A percentile compares a stretch with the other conserved stretches of the same genome.
Evolutionary conservation across 2,329 filamentous ascomycete genomes (phyloP).

Genomic region (Scedosporium boydii): DNA sequence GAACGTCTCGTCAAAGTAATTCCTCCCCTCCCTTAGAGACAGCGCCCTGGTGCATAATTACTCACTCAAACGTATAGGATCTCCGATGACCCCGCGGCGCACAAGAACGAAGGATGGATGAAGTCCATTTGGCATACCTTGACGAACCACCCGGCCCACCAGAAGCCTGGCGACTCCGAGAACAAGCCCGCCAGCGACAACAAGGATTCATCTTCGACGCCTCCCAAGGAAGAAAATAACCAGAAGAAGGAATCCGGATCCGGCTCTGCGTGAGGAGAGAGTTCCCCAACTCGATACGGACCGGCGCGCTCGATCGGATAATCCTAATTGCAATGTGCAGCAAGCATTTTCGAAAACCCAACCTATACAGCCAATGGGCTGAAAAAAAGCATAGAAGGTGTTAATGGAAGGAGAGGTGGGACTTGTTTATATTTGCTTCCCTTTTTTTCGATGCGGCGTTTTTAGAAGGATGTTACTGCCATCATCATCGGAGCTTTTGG

Average conservation of each 20-base stretch:
- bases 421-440: neutral
- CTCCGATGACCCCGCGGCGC: constrained; percentile 31
- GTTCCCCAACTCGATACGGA: neutral
- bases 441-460: constrained; percentile 2
- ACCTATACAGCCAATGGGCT: neutral
- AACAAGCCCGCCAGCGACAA: constrained; percentile 13
- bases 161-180: constrained; percentile 22
- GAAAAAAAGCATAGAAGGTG: constrained; percentile 2
- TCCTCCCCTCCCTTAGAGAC: neutral
- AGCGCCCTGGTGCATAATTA: constrained; percentile 1
- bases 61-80: neutral
- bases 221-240: constrained; percentile 2
- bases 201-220: constrained; percentile 14
- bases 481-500: neutral
- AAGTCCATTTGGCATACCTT: constrained; percentile 90
- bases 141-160: constrained; percentile 61
- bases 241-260: neutral
- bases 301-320: no score
- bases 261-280: neutral
- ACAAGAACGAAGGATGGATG: constrained; percentile 81
- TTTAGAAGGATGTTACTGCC: neutral
- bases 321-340: neutral
- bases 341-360: neutral
- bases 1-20: constrained; percentile 56
- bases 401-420: constrained; percentile 2